Evolutionary conservation across 352 stramenopile species (phyloP).

Genomic region (Globisporangium lucens): DNA sequence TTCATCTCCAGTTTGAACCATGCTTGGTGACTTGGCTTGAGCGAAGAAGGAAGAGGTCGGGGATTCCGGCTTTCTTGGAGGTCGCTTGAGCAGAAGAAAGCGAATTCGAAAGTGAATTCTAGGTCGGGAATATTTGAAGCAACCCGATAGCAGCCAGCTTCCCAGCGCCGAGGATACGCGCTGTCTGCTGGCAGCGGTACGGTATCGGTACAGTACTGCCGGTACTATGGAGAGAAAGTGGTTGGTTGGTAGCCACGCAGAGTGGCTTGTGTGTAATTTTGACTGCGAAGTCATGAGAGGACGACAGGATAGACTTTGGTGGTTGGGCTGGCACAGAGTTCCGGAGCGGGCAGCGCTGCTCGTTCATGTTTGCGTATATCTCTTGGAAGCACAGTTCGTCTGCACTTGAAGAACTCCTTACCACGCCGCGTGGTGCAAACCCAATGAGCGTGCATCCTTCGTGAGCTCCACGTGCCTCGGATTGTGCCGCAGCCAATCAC

Average conservation of each 20-base stretch:
- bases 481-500: not conserved
- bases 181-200: too few relatives aligned
- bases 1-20: conserved; percentile 33
- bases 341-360: not conserved
- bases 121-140: not conserved
- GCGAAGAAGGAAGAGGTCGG: not conserved
- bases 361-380: not conserved
- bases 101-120: not conserved
- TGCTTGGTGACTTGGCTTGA: conserved; percentile 5
- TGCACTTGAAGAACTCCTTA: not conserved
- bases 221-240: not conserved
- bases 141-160: not conserved
- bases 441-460: not conserved
- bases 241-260: not conserved
- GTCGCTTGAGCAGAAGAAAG: not conserved
- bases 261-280: not conserved
- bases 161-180: not conserved
- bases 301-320: not conserved
- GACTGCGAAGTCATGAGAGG: not conserved
- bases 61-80: not conserved
- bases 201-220: not conserved
- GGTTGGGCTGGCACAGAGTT: not conserved
- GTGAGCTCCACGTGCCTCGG: not conserved
- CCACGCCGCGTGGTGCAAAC: not conserved
- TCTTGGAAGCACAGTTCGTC: not conserved